A percentile compares a stretch with the other conserved stretches of the same genome.
Evolutionary conservation across 2,329 filamentous ascomycete genomes (phyloP).

Genomic region (Tolypocladium guangdongense): DNA sequence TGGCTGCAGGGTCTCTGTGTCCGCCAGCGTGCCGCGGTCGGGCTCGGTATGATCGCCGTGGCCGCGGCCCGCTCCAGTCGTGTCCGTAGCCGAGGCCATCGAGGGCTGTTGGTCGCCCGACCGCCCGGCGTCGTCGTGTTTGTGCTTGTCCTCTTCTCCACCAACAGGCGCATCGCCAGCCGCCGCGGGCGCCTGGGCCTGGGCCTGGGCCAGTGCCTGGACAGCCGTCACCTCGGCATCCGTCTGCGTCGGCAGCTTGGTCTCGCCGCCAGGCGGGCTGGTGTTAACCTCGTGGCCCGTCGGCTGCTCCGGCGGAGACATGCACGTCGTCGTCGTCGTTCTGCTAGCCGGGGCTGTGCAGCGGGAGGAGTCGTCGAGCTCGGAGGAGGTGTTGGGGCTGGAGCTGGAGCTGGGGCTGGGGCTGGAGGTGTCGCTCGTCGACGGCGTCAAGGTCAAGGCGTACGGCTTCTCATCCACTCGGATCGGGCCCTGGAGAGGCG

Average conservation of each 20-base stretch:
- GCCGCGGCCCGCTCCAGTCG: neutral
- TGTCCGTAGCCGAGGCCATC: neutral
- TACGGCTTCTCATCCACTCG: neutral
- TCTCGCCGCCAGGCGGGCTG: conserved; percentile 1
- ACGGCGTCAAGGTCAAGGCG: neutral
- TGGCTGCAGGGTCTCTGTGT: neutral
- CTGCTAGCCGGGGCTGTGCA: neutral
- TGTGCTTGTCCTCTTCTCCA: neutral
- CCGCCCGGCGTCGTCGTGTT: neutral
- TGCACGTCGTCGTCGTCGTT: conserved; percentile 13
- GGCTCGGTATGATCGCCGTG: neutral
- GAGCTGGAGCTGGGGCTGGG: no score
- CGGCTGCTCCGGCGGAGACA: conserved; percentile 24
- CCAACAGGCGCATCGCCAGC: neutral
- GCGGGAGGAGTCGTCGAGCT: neutral
- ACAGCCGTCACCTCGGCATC: neutral
- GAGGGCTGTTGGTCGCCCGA: neutral
- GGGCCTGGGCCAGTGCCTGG: neutral
- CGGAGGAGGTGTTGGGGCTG: neutral
- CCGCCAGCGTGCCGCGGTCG: neutral
- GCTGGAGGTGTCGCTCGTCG: neutral
- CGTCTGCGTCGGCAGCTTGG: neutral
- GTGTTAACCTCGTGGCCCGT: conserved; percentile 13
- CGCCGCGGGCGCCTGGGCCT: neutral
- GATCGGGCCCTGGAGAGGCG: neutral